Base-by-base conservation (phyloP, 257 asterid genomes). In the Eucommia ulmoides region DNA sequence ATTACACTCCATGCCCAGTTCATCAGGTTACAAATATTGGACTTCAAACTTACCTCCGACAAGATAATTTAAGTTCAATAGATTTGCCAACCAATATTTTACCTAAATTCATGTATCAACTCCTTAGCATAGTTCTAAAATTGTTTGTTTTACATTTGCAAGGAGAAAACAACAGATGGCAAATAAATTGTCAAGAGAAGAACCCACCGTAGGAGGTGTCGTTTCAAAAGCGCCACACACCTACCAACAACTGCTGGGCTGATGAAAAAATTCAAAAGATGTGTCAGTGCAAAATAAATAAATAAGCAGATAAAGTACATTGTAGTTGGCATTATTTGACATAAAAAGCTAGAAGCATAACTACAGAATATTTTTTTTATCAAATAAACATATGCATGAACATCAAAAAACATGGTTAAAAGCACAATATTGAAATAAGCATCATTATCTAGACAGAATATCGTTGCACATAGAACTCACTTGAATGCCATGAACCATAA, bases 171-270 rank as follows among this genome's bases (percentile, higher is more conserved):
- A 26, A n/a, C n/a, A n/a, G n/a, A n/a, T n/a, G n/a, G n/a, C n/a
- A n/a, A n/a, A n/a, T n/a, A n/a, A n/a, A n/a, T n/a, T n/a, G n/a
- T n/a, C n/a, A n/a, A n/a, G n/a, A 33, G 58, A 62, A 62, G 53
- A 72, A 53, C 61, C 66, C 65, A 91, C 99, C 99, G 82, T 65
- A 83, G 69, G 42, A 91, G 92, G 68, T 83, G 74, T 45, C 97
- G 92, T 69, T 86, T 91, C 75, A 91, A 72, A 64, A 86, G 93
- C 17, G 85, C 81, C 69, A 86, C 93, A 56, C 97, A 91, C 66
- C 94, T 83, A 65, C 89, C 96, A 62, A 91, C 97, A 52, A 91
- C 97, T 51, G 99, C 97, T 50, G 99, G 99, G 68, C 99, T 91
- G 96, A 24, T 62, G 63, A 48, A 19, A 55, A 22, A 42, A 26